Conservation (phyloP, 1,139 yeast genomes). For the Torulaspora pretoriensis region DNA sequence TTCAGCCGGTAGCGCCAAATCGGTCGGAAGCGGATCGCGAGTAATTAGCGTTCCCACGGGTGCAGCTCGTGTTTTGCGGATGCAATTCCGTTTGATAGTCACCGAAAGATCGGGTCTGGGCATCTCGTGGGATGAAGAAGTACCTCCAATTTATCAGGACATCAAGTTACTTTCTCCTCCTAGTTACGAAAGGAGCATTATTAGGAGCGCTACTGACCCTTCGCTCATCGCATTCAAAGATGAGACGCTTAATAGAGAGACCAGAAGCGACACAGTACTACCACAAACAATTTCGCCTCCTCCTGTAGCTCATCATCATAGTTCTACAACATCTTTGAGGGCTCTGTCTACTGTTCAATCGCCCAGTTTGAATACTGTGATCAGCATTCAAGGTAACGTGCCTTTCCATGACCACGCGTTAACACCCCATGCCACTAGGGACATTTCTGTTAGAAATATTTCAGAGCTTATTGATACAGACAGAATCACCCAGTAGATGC, state of each 20-base stretch:
- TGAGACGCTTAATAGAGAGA: conserved; percentile 2
- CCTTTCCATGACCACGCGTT: conserved; percentile 27
- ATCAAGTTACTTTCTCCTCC: conserved; percentile 85
- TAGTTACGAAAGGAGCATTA: conserved; percentile 35
- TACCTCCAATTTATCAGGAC: conserved; percentile 91
- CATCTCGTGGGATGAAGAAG: conserved; percentile 98
- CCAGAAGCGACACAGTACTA: conserved; percentile 6
- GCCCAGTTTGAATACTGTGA: conserved; percentile 27
- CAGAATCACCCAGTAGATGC: conserved; percentile 31
- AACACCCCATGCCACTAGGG: conserved; percentile 34
- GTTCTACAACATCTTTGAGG: conserved; percentile 14
- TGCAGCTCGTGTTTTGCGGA: conserved; percentile 85
- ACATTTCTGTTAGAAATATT: conserved; percentile 22
- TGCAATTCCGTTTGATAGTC: conserved; percentile 80
- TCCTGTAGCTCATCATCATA: conserved; percentile 23
- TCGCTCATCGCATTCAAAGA: conserved; percentile 6
- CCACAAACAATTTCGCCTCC: conserved; percentile 17
- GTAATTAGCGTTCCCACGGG: conserved; percentile 80
- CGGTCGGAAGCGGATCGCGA: conserved; percentile 15
- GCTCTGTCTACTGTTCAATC: conserved; percentile 26
- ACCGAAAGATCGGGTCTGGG: conserved; percentile 95
- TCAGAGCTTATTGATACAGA: conserved; percentile 32
- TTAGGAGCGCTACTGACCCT: conserved; percentile 3
- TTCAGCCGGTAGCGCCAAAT: conserved; percentile 15
- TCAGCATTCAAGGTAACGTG: conserved; percentile 34